Conservation (phyloP, 768 basidiomycete species). For the Suillus decipiens region DNA sequence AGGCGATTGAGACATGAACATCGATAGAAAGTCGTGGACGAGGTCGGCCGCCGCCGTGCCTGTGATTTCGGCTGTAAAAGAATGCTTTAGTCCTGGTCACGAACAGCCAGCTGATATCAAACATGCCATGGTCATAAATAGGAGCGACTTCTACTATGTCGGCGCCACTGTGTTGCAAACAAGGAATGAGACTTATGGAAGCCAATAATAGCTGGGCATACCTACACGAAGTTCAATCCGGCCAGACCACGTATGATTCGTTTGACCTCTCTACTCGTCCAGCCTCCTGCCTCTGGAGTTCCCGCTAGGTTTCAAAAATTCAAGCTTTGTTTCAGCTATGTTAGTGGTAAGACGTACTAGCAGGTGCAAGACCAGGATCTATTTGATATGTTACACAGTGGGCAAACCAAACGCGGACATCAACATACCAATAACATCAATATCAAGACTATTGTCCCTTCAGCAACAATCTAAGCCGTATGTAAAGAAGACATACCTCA, state of each 20-base stretch:
- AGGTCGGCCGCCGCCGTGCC: conserved; percentile 46
- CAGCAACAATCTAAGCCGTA: not conserved
- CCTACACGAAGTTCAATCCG: conserved; percentile 80
- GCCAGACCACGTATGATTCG: conserved; percentile 77
- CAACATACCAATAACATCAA: conserved; percentile 72
- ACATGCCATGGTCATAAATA: conserved; percentile 65
- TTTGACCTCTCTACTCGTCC: conserved; percentile 82
- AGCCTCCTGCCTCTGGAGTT: conserved; percentile 83
- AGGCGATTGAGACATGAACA: conserved; percentile 34
- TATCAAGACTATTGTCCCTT: conserved; percentile 57
- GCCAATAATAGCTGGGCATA: conserved; percentile 7
- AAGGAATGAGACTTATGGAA: not conserved
- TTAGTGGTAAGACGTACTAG: conserved; percentile 48
- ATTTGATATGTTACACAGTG: not conserved
- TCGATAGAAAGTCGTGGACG: conserved; percentile 46
- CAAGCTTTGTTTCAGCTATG: not conserved
- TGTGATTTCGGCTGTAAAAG: conserved; percentile 40
- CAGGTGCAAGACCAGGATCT: conserved; percentile 82
- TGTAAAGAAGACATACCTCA: conserved; percentile 43
- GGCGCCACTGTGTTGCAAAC: conserved; percentile 48
- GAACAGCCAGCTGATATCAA: not conserved
- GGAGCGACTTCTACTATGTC: conserved; percentile 78
- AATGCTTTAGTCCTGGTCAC: not conserved
- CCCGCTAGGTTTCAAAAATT: conserved; percentile 50
- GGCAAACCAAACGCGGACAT: not conserved